phyloP scores from a whole-genome alignment of 371 early-diverging fungal species.

The Batkoa obscura region DNA sequence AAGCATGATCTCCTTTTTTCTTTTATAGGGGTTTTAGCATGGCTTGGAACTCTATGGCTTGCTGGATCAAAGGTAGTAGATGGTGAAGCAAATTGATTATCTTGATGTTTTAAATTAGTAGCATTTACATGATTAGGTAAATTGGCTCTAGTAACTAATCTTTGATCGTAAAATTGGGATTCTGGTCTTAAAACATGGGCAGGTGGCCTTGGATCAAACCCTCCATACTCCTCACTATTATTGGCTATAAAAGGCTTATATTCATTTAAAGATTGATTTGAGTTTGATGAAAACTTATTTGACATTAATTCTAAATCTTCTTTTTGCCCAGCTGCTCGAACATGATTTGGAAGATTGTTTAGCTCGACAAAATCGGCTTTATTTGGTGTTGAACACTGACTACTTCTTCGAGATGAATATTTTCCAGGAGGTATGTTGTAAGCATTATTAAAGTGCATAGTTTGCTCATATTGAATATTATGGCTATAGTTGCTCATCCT shows the following conservation, averaged over 20 bases:
- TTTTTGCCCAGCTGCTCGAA: not conserved
- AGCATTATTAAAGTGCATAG: too few species aligned
- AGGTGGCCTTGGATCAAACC: not conserved
- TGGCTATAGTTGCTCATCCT: too few species aligned
- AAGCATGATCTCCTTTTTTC: not conserved
- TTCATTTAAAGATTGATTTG: not conserved
- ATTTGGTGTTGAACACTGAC: too few species aligned
- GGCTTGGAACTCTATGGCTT: not conserved
- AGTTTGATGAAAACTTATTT: not conserved
- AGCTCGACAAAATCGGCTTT: not conserved
- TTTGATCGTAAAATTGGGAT: not conserved
- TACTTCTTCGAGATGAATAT: too few species aligned
- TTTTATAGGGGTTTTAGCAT: not conserved
- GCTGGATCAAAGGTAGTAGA: not conserved
- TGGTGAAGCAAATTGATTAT: not conserved
- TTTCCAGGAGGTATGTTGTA: too few species aligned
- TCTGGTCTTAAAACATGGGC: not conserved
- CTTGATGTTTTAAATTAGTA: not conserved
- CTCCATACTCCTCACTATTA: not conserved
- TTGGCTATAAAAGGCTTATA: not conserved
- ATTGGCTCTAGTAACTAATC: not conserved
- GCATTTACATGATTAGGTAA: slow-evolving; percentile 1
- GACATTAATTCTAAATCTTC: not conserved
- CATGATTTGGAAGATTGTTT: not conserved
- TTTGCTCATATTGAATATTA: too few species aligned